Conservation (phyloP, 1,284 basidiomycete genomes). For the Malassezia vespertilionis region DNA sequence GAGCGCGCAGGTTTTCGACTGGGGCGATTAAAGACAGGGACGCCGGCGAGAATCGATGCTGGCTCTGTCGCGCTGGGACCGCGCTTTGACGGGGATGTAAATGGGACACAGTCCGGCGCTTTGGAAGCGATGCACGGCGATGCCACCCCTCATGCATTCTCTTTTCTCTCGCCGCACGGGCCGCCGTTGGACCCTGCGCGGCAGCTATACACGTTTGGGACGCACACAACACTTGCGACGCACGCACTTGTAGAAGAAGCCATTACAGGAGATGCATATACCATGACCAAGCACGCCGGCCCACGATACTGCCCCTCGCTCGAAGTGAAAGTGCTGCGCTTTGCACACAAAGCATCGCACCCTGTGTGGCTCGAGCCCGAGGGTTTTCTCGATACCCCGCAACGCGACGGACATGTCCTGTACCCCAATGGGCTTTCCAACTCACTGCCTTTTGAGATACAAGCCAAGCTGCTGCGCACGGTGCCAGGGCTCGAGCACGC, state of each 20-base stretch:
- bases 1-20: slow-evolving; percentile 65
- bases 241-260: slow-evolving; percentile 64
- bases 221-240: slow-evolving; percentile 61
- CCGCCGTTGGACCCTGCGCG: slow-evolving; percentile 50
- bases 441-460: slow-evolving; percentile 70
- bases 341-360: slow-evolving; percentile 61
- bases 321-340: slow-evolving; percentile 72
- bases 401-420: slow-evolving; percentile 56
- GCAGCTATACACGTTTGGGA: slow-evolving; percentile 65
- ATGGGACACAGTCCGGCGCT: background rate
- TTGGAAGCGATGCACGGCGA: slow-evolving; percentile 24
- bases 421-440: slow-evolving; percentile 83
- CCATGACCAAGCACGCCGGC: slow-evolving; percentile 77
- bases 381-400: slow-evolving; percentile 66
- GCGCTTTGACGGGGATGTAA: slow-evolving; percentile 18
- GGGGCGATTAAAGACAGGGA: slow-evolving; percentile 75
- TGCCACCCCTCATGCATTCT: slow-evolving; percentile 21
- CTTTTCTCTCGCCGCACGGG: slow-evolving; percentile 22
- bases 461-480: slow-evolving; percentile 66
- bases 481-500: slow-evolving; percentile 73
- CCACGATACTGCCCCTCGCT: slow-evolving; percentile 83
- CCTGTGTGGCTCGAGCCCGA: slow-evolving; percentile 81
- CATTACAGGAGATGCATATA: slow-evolving; percentile 63
- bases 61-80: slow-evolving; percentile 59
- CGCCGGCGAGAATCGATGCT: slow-evolving; percentile 66